Evolutionary conservation across 805 yeast genomes (phyloP).

Genomic region (Pachysolen tannophilus): DNA sequence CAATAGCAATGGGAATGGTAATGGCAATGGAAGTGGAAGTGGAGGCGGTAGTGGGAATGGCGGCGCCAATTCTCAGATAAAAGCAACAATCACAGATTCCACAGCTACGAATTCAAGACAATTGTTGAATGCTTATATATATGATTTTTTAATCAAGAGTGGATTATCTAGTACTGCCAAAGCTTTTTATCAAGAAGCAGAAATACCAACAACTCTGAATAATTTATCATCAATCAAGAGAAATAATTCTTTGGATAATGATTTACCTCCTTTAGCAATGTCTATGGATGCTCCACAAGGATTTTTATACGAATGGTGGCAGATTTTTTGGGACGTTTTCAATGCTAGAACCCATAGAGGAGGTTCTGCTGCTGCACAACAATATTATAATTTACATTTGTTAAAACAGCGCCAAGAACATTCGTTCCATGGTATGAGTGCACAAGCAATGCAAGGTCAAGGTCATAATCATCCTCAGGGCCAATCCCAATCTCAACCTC

Average conservation of each 20-base stretch:
- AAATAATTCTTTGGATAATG: constrained; percentile 15
- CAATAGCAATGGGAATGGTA: not conserved
- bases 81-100: constrained; percentile 28
- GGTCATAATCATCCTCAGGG: constrained; percentile 13
- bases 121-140: constrained; percentile 72
- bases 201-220: constrained; percentile 32
- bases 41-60: too few relatives aligned
- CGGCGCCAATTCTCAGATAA: not conserved
- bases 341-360: constrained; percentile 69
- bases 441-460: constrained; percentile 3
- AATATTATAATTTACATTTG: constrained; percentile 59
- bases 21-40: too few relatives aligned
- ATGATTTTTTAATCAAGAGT: constrained; percentile 76
- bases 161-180: constrained; percentile 66
- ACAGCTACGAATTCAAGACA: constrained; percentile 47
- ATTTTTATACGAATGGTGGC: constrained; percentile 93
- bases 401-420: constrained; percentile 55
- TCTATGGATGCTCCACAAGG: constrained; percentile 82
- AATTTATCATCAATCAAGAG: constrained; percentile 2
- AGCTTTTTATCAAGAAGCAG: constrained; percentile 71
- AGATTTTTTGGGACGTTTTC: constrained; percentile 88
- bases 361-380: constrained; percentile 55
- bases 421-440: constrained; percentile 30
- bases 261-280: constrained; percentile 41
- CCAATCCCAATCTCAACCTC: constrained; percentile 19